Evolutionary conservation across 2,329 filamentous ascomycete species (phyloP).

Genomic region (Penicillium sp.): DNA sequence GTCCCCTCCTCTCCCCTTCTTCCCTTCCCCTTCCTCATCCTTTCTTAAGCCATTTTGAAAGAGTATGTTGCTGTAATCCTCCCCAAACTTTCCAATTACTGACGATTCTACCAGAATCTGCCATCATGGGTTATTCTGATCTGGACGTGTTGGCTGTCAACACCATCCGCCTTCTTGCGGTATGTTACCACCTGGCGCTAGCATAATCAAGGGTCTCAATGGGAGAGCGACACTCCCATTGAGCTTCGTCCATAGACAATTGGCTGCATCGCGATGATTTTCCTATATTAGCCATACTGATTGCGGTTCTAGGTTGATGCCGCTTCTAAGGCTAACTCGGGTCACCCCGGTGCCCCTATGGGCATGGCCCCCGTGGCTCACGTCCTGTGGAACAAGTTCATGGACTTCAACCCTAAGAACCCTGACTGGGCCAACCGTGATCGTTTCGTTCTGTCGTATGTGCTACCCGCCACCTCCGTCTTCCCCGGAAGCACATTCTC

Average conservation of each 20-base stretch:
- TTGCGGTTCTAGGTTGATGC: constrained; percentile 72
- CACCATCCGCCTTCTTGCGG: constrained; percentile 94
- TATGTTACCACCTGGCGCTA: constrained; percentile 56
- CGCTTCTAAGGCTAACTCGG: constrained; percentile 91
- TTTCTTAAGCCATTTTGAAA: constrained; percentile 14
- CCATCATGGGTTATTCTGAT: constrained; percentile 83
- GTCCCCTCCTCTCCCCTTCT: constrained; percentile 21
- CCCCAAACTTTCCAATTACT: constrained; percentile 8
- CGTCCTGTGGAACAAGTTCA: constrained; percentile 98
- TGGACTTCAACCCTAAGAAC: constrained; percentile 99
- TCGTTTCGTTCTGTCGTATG: constrained; percentile 98
- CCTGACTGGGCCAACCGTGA: constrained; percentile 96
- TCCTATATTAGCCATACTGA: not conserved
- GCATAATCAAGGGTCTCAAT: constrained; percentile 1
- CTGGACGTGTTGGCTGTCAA: constrained; percentile 91
- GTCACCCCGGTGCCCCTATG: constrained; percentile 98
- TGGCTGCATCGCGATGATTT: not conserved
- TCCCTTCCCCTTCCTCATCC: constrained; percentile 16
- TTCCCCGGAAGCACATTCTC: not conserved
- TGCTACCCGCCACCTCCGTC: constrained; percentile 28
- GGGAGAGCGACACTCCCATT: not conserved
- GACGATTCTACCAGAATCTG: constrained; percentile 30
- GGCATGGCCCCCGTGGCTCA: constrained; percentile 92
- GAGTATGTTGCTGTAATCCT: constrained; percentile 13
- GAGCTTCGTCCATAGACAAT: not conserved